Evolutionary conservation across 805 yeast genomes (phyloP).

Genomic region (Saccharomyces paradoxus): DNA sequence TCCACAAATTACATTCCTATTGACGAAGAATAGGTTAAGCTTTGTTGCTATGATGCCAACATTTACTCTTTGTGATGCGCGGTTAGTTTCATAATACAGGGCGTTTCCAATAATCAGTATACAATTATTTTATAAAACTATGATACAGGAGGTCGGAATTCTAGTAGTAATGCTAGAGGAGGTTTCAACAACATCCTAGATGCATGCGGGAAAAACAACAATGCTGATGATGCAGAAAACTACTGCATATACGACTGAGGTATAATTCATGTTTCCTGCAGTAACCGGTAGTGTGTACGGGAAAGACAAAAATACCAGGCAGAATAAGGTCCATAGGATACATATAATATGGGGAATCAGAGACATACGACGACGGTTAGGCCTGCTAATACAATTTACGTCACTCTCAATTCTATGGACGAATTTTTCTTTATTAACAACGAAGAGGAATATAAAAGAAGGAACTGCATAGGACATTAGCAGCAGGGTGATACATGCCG

Average conservation of each 20-base stretch:
- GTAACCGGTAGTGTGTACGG: slow-evolving; percentile 48
- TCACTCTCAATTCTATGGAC: slow-evolving; percentile 1
- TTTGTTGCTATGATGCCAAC: background rate
- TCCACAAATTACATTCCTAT: background rate
- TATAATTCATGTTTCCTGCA: slow-evolving; percentile 47
- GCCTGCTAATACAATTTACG: slow-evolving; percentile 1
- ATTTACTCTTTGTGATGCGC: background rate
- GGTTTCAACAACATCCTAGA: background rate
- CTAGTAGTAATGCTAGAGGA: background rate
- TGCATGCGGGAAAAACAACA: background rate
- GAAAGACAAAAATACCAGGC: slow-evolving; percentile 42
- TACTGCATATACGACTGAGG: slow-evolving; percentile 37
- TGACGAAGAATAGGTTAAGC: background rate
- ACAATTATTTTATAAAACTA: background rate
- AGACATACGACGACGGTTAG: background rate
- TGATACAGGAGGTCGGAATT: background rate
- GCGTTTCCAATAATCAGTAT: background rate
- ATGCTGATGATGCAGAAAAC: slow-evolving; percentile 2
- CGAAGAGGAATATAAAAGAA: slow-evolving; percentile 32
- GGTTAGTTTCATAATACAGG: no score
- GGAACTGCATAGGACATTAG: slow-evolving; percentile 54
- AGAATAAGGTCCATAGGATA: slow-evolving; percentile 41
- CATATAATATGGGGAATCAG: slow-evolving; percentile 33
- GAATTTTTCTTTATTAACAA: slow-evolving; percentile 40
- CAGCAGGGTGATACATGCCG: slow-evolving; percentile 52